Evolutionary conservation across 2,329 filamentous ascomycete species (phyloP).

Genomic region (Chrysoporthe austroafricana): DNA sequence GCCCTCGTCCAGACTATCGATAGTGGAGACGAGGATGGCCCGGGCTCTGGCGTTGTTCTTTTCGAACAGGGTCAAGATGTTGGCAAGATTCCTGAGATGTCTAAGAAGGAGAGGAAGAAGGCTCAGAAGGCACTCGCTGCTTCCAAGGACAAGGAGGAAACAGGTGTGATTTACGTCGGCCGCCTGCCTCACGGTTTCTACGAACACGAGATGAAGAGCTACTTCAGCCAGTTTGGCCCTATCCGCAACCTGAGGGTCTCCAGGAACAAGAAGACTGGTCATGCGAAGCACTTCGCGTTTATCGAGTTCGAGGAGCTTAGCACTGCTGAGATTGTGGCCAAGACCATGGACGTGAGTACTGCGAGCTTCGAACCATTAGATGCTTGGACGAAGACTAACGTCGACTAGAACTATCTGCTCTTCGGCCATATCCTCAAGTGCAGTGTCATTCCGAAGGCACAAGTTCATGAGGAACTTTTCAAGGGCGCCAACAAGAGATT

Average conservation of each 20-base stretch:
- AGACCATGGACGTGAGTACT: constrained; percentile 78
- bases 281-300: constrained; percentile 92
- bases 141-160: constrained; percentile 49
- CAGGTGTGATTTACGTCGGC: constrained; percentile 87
- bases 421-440: constrained; percentile 94
- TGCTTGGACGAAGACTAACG: constrained; percentile 4
- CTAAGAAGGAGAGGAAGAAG: constrained; percentile 48
- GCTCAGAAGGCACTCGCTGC: constrained; percentile 40
- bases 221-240: constrained; percentile 90
- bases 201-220: constrained; percentile 91
- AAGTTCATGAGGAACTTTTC: constrained; percentile 82
- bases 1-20: constrained; percentile 29
- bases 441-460: constrained; percentile 74
- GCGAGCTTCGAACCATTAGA: too few relatives aligned
- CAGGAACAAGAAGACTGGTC: constrained; percentile 88
- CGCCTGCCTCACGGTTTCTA: constrained; percentile 90
- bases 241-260: constrained; percentile 81
- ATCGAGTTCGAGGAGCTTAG: constrained; percentile 82
- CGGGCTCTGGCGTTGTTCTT: constrained; percentile 29
- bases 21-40: constrained; percentile 27
- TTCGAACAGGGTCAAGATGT: constrained; percentile 56
- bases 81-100: constrained; percentile 54
- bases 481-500: constrained; percentile 89
- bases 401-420: constrained; percentile 78
- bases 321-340: constrained; percentile 85